Evolutionary conservation across 225 moss, liverwort and hornwort genomes (phyloP), one percentile per base, ranked within the genome.

Genomic region (Polytrichum commune): DNA sequence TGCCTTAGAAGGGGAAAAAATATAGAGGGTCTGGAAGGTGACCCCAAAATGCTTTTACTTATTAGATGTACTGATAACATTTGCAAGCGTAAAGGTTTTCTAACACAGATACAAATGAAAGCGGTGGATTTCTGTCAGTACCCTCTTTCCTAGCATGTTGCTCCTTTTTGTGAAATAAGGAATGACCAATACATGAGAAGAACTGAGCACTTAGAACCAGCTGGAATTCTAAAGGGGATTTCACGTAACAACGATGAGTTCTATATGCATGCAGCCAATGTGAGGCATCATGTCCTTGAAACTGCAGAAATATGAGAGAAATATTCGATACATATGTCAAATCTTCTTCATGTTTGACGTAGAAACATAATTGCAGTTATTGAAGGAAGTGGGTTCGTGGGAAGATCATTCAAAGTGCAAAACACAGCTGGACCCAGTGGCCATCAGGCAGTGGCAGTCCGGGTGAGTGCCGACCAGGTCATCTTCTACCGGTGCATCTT

Each of bases 381-480:
- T 0, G 0, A 60, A 32, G 92, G 84, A 54, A 71, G 63, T 2
- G 86, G 88, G 2, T 92, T 92, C 65, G 81, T 90, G 28, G 88
- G 86, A 25, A 77, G 57, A 35, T 77, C 64, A 4, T 84, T 92
- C 65, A 69, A 7, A 30, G 90, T 92, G 22, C 8, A 62, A 22
- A 92, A 92, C 77, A 83, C 78, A 1, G 92, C 92, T 0, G 92
- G 92, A 53, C 71, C 88, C 7, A 6, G 0, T 0, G 85, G 84
- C 0, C 80, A 82, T 53, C 90, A 92, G 62, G 90, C 90, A 1
- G 88, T 88, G 18, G 92, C 88, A 10, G 0, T 78, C 23, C 78
- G 92, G 53, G 84, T 80, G 33, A 74, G 86, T 8, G 90, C 86
- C 3, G 88, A 90, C 66, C 74, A 70, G 72, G 62, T 75, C 5